Percentiles rank a stretch among this genome's conserved stretches.
phyloP scores from a whole-genome alignment of 805 yeast genomes.

The Teunomyces gatunensis region DNA sequence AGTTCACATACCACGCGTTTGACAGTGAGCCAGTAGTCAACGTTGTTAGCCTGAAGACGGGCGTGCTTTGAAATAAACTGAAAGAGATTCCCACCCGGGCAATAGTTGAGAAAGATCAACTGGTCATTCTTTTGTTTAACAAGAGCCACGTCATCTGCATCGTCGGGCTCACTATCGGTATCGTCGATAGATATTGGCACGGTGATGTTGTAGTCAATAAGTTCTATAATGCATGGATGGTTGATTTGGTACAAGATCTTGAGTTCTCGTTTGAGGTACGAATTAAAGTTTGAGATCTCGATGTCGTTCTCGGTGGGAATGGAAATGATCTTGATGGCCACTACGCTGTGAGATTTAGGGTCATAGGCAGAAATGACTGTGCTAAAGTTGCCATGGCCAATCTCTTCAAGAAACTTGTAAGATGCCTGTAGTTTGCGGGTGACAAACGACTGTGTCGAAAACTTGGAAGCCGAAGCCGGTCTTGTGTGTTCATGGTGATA shows the following conservation, averaged over 20 bases:
- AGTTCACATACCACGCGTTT: constrained; percentile 69
- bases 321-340: constrained; percentile 69
- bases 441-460: constrained; percentile 5
- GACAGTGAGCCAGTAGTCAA: constrained; percentile 47
- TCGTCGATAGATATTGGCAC: constrained; percentile 24
- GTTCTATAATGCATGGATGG: constrained; percentile 69
- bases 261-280: constrained; percentile 59
- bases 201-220: constrained; percentile 50
- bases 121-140: constrained; percentile 27
- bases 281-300: constrained; percentile 29
- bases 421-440: constrained; percentile 9
- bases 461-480: constrained; percentile 1
- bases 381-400: constrained; percentile 73
- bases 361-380: constrained; percentile 51
- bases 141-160: constrained; percentile 11
- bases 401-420: constrained; percentile 26
- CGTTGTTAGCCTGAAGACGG: constrained; percentile 26
- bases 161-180: constrained; percentile 19
- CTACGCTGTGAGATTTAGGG: constrained; percentile 17
- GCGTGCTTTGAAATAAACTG: constrained; percentile 47
- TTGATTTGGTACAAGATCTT: constrained; percentile 52
- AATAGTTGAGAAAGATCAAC: constrained; percentile 67
- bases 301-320: constrained; percentile 36
- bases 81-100: constrained; percentile 83
- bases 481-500: background rate